A percentile compares a stretch with the other conserved stretches of the same genome.
These are phyloP conservation scores for Penicillium soppii DNA, from an alignment of 495 filamentous ascomycete species.

Conservation along the genomic window DNA sequence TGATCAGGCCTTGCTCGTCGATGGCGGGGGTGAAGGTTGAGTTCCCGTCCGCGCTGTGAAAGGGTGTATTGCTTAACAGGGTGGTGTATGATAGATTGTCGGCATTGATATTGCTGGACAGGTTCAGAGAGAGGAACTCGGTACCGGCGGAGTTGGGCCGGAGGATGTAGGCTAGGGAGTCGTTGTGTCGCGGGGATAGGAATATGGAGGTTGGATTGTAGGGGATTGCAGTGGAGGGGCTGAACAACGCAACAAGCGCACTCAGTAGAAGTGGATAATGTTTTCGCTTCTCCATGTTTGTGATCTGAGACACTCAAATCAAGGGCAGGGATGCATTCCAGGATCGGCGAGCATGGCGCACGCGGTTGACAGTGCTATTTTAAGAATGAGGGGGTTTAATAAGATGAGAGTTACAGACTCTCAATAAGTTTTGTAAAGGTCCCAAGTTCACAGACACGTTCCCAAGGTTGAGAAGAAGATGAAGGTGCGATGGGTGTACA, in stretches of 20 bases:
- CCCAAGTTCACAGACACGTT: no score
- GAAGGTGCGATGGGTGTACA: background rate
- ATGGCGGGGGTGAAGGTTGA: conserved; percentile 63
- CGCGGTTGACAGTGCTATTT: conserved; percentile 21
- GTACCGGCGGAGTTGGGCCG: conserved; percentile 40
- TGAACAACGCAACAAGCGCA: conserved; percentile 19
- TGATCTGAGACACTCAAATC: conserved; percentile 32
- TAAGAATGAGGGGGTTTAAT: background rate
- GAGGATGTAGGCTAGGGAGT: conserved; percentile 61
- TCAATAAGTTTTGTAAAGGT: background rate
- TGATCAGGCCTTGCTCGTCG: conserved; percentile 63
- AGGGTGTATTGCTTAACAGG: conserved; percentile 64
- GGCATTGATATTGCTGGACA: conserved; percentile 54
- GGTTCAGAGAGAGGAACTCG: conserved; percentile 62
- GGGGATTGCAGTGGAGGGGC: conserved; percentile 50
- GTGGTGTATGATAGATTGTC: conserved; percentile 53
- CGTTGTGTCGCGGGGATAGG: conserved; percentile 51
- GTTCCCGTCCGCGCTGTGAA: conserved; percentile 44
- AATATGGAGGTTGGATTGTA: conserved; percentile 73
- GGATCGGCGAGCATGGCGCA: conserved; percentile 29
- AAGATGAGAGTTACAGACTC: background rate
- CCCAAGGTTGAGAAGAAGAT: background rate
- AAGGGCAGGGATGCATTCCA: conserved; percentile 27
- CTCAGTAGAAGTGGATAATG: conserved; percentile 14
- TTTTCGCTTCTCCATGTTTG: conserved; percentile 23